Evolutionary conservation across 2,329 filamentous ascomycete species (phyloP).

Genomic region (Aspergillus oerlinghausenensis): DNA sequence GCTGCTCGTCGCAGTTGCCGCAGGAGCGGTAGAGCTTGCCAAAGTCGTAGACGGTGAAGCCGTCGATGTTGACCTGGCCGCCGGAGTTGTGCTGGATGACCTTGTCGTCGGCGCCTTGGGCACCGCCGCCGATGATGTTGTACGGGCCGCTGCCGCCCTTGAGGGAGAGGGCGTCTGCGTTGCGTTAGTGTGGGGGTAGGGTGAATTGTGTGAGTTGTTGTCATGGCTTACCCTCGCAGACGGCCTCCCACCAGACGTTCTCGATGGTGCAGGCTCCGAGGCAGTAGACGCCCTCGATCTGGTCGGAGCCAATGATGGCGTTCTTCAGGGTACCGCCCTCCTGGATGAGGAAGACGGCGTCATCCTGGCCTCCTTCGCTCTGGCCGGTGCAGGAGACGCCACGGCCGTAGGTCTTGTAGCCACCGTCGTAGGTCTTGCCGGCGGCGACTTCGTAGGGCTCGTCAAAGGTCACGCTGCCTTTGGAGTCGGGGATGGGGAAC

Average conservation of each 20-base stretch:
- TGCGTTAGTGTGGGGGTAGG: too few species aligned
- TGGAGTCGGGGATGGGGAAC: conserved; percentile 35
- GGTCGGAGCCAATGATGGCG: conserved; percentile 38
- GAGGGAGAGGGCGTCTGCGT: conserved; percentile 29
- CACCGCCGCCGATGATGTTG: conserved; percentile 35
- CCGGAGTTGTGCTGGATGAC: conserved; percentile 35
- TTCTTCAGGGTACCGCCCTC: conserved; percentile 32
- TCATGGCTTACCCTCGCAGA: conserved; percentile 36
- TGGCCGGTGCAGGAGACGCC: conserved; percentile 39
- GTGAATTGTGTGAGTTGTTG: too few species aligned
- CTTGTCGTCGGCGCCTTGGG: conserved; percentile 31
- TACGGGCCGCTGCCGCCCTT: conserved; percentile 29
- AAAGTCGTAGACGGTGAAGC: conserved; percentile 38
- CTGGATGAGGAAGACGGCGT: conserved; percentile 33
- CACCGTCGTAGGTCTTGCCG: conserved; percentile 44
- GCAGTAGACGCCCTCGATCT: conserved; percentile 40
- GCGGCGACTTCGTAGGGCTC: conserved; percentile 43
- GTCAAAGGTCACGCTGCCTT: conserved; percentile 33
- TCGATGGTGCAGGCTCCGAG: conserved; percentile 24
- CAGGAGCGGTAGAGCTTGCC: conserved; percentile 47
- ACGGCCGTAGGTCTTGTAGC: conserved; percentile 47
- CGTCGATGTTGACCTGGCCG: conserved; percentile 29
- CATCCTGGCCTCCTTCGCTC: conserved; percentile 40
- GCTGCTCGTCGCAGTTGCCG: conserved; percentile 39
- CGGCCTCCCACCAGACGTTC: conserved; percentile 35